Percentiles rank a stretch among this genome's conserved stretches.
Conservation (phyloP, 352 stramenopile genomes). For the Phytophthora gonapodyides region DNA sequence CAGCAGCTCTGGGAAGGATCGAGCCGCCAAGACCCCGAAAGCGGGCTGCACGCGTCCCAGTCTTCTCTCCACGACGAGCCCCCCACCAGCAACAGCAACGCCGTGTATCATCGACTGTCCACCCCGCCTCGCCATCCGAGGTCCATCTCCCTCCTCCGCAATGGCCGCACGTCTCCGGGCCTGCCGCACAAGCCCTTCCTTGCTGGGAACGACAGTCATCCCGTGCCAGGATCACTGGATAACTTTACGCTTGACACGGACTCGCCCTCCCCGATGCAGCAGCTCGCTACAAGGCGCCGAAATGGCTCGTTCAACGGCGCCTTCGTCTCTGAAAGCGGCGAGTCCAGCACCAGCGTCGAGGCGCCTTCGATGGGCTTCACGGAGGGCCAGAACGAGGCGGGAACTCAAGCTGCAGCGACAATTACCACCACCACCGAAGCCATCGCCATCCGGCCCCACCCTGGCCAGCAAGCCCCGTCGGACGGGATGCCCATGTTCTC, state of each 20-base stretch:
- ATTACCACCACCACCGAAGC: slow-evolving; percentile 19
- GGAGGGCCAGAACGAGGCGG: slow-evolving; percentile 4
- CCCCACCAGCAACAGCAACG: slow-evolving; percentile 29
- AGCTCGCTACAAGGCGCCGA: slow-evolving; percentile 23
- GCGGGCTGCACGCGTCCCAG: slow-evolving; percentile 28
- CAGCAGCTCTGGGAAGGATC: slow-evolving; percentile 43
- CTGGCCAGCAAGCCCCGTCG: slow-evolving; percentile 1
- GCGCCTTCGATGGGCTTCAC: slow-evolving; percentile 36
- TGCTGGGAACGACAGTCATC: slow-evolving; percentile 35
- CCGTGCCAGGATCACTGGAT: slow-evolving; percentile 52
- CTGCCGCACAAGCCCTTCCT: slow-evolving; percentile 27
- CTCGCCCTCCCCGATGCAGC: slow-evolving; percentile 19
- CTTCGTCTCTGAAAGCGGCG: slow-evolving; percentile 39
- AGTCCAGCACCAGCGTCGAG: slow-evolving; percentile 5
- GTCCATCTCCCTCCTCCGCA: slow-evolving; percentile 50
- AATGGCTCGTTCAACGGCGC: slow-evolving; percentile 55
- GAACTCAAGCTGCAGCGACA: not conserved
- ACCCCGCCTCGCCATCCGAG: slow-evolving; percentile 76
- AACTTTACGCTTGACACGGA: slow-evolving; percentile 66
- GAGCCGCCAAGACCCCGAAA: slow-evolving; percentile 36
- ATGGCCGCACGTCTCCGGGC: slow-evolving; percentile 39
- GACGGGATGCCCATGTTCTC: slow-evolving; percentile 40
- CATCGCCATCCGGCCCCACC: slow-evolving; percentile 19
- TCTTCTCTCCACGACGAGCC: slow-evolving; percentile 49
- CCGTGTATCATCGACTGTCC: slow-evolving; percentile 49